Evolutionary conservation across 352 stramenopile genomes (phyloP).

Genomic region (Phytopythium oedochilum): DNA sequence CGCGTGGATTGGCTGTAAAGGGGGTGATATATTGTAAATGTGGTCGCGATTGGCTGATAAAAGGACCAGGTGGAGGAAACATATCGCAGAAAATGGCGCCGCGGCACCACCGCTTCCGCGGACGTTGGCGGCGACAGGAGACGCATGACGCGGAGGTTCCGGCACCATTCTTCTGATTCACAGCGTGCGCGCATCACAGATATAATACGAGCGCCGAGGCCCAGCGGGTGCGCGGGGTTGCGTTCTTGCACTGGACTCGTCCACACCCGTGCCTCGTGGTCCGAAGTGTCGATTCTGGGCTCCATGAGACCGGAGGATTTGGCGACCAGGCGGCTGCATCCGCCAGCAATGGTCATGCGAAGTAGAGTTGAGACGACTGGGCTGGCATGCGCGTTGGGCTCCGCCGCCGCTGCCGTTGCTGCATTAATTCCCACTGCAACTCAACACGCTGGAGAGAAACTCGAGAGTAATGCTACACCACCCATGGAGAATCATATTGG

Average conservation of each 20-base stretch:
- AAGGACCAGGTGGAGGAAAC: not conserved
- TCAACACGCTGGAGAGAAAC: not conserved
- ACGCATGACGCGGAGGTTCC: not conserved
- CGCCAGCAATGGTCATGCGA: too few species aligned
- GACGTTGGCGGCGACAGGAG: not conserved
- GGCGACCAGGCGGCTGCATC: too few species aligned
- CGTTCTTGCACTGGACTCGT: not conserved
- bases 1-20: not conserved
- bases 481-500: not conserved
- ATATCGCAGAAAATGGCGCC: constrained; percentile 2
- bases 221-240: too few species aligned
- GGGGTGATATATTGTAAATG: constrained; percentile 5
- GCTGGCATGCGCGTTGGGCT: too few species aligned
- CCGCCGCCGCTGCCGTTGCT: too few species aligned
- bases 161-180: not conserved
- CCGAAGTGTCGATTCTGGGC: too few species aligned
- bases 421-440: too few species aligned
- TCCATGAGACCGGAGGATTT: too few species aligned
- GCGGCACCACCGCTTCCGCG: not conserved
- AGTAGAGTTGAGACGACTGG: too few species aligned
- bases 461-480: not conserved
- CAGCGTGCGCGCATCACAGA: not conserved
- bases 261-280: too few species aligned
- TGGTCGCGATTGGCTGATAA: constrained; percentile 21
- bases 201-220: not conserved